These are phyloP conservation scores for Fusarium tricinctum DNA, from an alignment of 2,329 filamentous ascomycete species.

Conservation along the genomic window DNA sequence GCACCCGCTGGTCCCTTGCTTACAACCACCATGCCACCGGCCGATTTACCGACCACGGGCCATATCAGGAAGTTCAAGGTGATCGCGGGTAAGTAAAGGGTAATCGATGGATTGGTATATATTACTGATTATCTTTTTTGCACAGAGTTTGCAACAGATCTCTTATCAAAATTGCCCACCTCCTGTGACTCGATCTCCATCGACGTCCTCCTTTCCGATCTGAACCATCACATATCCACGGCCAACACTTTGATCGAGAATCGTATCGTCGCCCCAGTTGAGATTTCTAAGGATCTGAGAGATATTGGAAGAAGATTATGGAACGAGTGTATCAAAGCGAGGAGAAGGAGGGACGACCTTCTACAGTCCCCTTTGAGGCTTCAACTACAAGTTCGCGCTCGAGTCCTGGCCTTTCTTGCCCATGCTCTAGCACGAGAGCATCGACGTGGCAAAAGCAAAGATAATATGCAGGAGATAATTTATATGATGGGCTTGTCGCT, in stretches of 20 bases:
- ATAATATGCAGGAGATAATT: constrained; percentile 57
- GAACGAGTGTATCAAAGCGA: constrained; percentile 74
- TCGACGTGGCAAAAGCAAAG: constrained; percentile 44
- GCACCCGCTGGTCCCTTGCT: background rate
- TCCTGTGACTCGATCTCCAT: constrained; percentile 53
- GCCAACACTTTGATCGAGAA: constrained; percentile 35
- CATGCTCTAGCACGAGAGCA: constrained; percentile 69
- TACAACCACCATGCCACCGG: constrained; percentile 40
- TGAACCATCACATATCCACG: constrained; percentile 49
- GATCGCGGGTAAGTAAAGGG: constrained; percentile 42
- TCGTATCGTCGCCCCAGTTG: background rate
- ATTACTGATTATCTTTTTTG: background rate
- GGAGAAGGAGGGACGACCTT: constrained; percentile 43
- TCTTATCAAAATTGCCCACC: constrained; percentile 45
- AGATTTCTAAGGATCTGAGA: constrained; percentile 64
- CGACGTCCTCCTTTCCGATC: constrained; percentile 57
- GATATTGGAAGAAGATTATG: constrained; percentile 71
- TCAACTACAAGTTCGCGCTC: constrained; percentile 57
- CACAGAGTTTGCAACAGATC: constrained; percentile 50
- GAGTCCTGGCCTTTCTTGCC: constrained; percentile 75
- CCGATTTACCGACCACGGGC: constrained; percentile 26
- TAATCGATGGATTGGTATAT: background rate
- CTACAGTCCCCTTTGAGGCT: constrained; percentile 37
- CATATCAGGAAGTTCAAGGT: constrained; percentile 46
- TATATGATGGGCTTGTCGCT: constrained; percentile 77